Evolutionary conservation across 495 filamentous ascomycete genomes (phyloP), one percentile per base, ranked within the genome.

Genomic region (Physcia stellaris): DNA sequence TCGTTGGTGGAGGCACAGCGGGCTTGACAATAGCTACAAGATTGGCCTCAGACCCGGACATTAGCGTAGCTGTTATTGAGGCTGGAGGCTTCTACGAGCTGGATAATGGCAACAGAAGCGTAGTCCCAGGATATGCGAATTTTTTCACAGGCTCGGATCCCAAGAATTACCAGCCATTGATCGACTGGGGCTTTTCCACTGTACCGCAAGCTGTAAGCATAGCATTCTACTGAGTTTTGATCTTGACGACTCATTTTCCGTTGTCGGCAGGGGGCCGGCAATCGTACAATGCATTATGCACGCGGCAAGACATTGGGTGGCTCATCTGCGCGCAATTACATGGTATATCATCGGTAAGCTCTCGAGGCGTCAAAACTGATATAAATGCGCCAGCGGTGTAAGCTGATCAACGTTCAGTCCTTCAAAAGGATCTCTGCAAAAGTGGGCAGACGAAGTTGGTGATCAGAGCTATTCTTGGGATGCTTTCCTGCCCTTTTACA

Each of bases 1-100:
- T 77, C 4, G 62, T 75, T 1, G 73, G 73, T 6, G 73, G 71
- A 22, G 73, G 73, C 2, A 76, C 58, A 0, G 64, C 64, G 0
- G 73, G 73, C 1, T 51, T 63, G 5, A 50, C 59, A 1, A 43
- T 77, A 2, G 73, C 70, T 4, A 57, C 57, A 1, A 56, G 73
- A 9, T 52, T 77, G 2, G 61, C 62, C 2, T 47, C 61, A 38
- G 40, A 56, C 21, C 41, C 49, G 0, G 50, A 40, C 12, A 38
- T 54, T 29, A 52, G 30, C 4, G 63, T 71, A 3, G 67, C 63
- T 1, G 51, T 78, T 4, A 51, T 79, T 11, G 75, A 79, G 53
- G 73, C 74, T 3, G 74, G 75, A 7, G 62, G 60, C 0, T 58
- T 65, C 38, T 77, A 77, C 39, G 63, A 78, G 46, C 28, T 58